These are phyloP conservation scores for Candida tetrigidarum DNA, from an alignment of 1,139 yeast species.

Conservation along the genomic window DNA sequence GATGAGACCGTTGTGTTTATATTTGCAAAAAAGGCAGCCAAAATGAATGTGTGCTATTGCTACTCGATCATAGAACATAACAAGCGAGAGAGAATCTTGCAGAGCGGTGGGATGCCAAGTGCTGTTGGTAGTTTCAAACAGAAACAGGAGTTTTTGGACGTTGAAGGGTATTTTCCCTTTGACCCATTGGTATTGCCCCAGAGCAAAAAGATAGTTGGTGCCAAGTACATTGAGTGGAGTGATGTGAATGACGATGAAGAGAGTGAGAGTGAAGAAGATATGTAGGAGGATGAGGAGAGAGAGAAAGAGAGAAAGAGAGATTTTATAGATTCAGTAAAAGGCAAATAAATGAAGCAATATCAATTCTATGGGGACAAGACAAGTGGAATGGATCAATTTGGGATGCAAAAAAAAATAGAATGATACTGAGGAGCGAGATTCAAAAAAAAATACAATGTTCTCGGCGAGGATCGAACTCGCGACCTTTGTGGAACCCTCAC, in stretches of 20 bases:
- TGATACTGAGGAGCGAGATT: too few species aligned
- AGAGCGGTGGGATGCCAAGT: constrained; percentile 37
- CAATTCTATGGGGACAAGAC: too few species aligned
- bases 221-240: constrained; percentile 79
- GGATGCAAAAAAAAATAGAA: too few species aligned
- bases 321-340: too few species aligned
- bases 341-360: too few species aligned
- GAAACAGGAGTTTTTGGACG: constrained; percentile 81
- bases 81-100: constrained; percentile 63
- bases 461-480: too few species aligned
- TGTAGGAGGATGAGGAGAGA: not conserved
- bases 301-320: too few species aligned
- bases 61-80: constrained; percentile 92
- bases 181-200: constrained; percentile 83
- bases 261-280: not conserved
- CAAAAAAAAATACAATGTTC: too few species aligned
- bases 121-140: constrained; percentile 47
- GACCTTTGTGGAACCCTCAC: too few species aligned
- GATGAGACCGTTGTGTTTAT: constrained; percentile 92
- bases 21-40: constrained; percentile 92
- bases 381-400: too few species aligned
- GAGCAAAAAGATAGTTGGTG: constrained; percentile 55
- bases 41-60: constrained; percentile 89
- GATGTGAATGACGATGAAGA: constrained; percentile 49
- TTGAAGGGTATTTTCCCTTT: constrained; percentile 94